Base-by-base conservation (phyloP, 2,329 filamentous ascomycete species). In the Calonectria fujianensis region DNA sequence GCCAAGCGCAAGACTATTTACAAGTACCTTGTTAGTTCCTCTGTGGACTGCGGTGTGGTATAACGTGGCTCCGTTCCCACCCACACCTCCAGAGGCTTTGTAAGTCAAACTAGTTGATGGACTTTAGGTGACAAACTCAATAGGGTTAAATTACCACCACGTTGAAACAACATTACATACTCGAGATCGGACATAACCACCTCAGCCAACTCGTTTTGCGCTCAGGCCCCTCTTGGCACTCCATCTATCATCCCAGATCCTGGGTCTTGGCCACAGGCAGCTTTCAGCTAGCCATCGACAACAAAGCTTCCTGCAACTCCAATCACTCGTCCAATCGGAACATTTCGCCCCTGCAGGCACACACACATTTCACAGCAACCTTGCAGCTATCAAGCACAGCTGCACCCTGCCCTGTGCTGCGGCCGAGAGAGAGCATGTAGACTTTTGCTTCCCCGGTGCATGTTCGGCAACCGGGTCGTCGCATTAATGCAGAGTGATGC, bases 291-390 rank as follows among this genome's bases (percentile, higher is more conserved):
- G 57, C 54, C 32, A 8, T 27, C 37, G n/a, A 41, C 57, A 63
- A 63, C 57, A 63, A 63, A 63, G 35, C 57, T 63, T 63, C 57
- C 57, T 63, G 35, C 57, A 63, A 41, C 35, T 16, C 27, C 57
- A 41, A 45, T 63, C 37, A 41, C 57, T n/a, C 57, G 57, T 16
- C 57, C 57, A 63, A 63, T 63, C 35, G 57, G 57, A 63, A 63
- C 57, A 27, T 63, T 63, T 63, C 20, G 4, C 24, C 35, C 32
- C 35, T 18, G 24, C 57, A 41, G 24, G 35, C 20, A 41, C 57
- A 57, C 52, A n/a, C 52, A 35, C 52, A 20, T 20, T 29, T 16
- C 27, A 54, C 51, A 54, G 8, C 29, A 57, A 57, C 32, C 54
- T 35, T 59, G 20, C 32, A 24, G 32, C 54, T 61, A 37, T 27